These are phyloP conservation scores for Verticillium isaacii DNA, from an alignment of 2,329 filamentous ascomycete genomes.

Conservation along the genomic window DNA sequence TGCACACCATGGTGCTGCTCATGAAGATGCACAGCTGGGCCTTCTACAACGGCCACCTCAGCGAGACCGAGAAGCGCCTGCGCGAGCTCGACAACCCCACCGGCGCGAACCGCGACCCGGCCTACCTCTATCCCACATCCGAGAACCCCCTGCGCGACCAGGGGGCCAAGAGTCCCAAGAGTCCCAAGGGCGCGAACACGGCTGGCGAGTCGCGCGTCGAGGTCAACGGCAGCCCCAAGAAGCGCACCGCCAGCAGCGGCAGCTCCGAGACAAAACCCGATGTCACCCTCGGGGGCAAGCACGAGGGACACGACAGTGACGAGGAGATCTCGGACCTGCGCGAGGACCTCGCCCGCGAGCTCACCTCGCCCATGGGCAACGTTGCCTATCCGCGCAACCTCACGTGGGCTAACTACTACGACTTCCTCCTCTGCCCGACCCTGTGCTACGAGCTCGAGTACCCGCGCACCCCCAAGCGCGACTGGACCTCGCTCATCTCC, in stretches of 20 bases:
- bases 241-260: constrained; percentile 15
- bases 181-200: constrained; percentile 14
- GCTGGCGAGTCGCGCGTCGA: constrained; percentile 6
- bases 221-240: neutral
- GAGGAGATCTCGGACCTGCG: constrained; percentile 65
- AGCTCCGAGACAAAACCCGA: constrained; percentile 1
- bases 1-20: constrained; percentile 85
- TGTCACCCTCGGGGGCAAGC: constrained; percentile 7
- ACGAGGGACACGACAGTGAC: constrained; percentile 24
- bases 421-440: constrained; percentile 89
- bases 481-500: constrained; percentile 76
- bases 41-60: constrained; percentile 96
- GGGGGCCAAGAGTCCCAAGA: constrained; percentile 15
- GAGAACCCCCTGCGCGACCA: constrained; percentile 43
- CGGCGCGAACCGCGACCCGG: constrained; percentile 54
- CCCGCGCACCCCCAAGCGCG: constrained; percentile 69
- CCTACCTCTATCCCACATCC: constrained; percentile 69
- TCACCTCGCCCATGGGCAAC: constrained; percentile 85
- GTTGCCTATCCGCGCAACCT: constrained; percentile 89
- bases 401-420: constrained; percentile 73
- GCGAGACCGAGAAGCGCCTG: constrained; percentile 78
- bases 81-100: constrained; percentile 69
- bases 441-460: constrained; percentile 98
- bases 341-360: constrained; percentile 82
- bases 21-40: constrained; percentile 99